Conservation (phyloP, 1,284 basidiomycete species). For the Tilletia walkeri region DNA sequence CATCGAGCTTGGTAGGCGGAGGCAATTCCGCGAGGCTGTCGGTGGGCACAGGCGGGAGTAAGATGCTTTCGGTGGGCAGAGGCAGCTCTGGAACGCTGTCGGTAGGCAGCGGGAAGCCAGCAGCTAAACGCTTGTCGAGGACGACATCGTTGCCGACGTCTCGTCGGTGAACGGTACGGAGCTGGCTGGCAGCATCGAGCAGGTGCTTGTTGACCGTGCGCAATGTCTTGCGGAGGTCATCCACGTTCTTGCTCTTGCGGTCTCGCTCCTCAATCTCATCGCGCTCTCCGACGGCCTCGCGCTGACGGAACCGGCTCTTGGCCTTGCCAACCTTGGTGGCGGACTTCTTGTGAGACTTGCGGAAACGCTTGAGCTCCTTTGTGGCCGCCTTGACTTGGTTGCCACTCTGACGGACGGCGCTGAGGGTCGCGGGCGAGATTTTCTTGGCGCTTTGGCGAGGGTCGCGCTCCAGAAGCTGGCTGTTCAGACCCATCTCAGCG, state of each 20-base stretch:
- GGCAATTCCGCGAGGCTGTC: not conserved
- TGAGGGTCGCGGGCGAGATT: not conserved
- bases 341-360: slow-evolving; percentile 13
- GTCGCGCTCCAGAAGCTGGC: slow-evolving; percentile 8
- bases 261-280: slow-evolving; percentile 4
- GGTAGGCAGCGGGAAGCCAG: no score
- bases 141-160: not conserved
- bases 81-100: not conserved
- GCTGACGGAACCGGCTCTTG: not conserved
- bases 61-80: not conserved
- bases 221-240: slow-evolving; percentile 10
- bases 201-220: slow-evolving; percentile 15
- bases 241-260: slow-evolving; percentile 1
- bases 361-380: not conserved
- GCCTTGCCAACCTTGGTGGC: not conserved
- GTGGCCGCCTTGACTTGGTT: slow-evolving; percentile 1
- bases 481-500: not conserved
- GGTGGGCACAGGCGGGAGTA: not conserved
- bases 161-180: not conserved
- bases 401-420: not conserved
- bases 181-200: slow-evolving; percentile 3
- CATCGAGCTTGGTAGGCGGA: no score
- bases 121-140: no score
- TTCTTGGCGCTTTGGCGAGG: slow-evolving; percentile 1
- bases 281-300: not conserved